phyloP scores from a whole-genome alignment of 2,329 filamentous ascomycete species.

The Lecanosticta acicola region DNA sequence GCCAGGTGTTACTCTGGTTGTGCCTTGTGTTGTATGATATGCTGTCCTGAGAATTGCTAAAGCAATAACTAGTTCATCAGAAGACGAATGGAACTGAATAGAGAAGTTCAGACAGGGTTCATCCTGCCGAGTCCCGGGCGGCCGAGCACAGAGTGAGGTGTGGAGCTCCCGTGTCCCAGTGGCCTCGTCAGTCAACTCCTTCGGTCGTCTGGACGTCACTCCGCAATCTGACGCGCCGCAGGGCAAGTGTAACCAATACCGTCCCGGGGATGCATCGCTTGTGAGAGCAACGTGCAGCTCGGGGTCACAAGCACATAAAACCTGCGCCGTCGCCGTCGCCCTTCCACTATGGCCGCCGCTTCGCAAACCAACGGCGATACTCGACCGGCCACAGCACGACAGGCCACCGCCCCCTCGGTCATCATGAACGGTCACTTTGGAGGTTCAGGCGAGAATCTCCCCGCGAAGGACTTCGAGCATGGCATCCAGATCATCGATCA shows the following conservation, averaged over 20 bases:
- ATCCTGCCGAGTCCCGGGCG: too few relatives aligned
- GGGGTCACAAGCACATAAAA: neutral
- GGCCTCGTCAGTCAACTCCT: neutral
- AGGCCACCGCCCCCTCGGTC: slow-evolving; percentile 31
- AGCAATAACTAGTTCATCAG: neutral
- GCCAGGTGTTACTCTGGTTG: neutral
- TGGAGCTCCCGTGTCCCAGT: too few relatives aligned
- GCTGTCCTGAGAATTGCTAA: too few relatives aligned
- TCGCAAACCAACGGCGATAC: neutral
- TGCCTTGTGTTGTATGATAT: too few relatives aligned
- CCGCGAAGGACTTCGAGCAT: slow-evolving; percentile 71
- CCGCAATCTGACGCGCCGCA: neutral
- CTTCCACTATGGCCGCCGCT: neutral
- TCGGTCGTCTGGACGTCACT: neutral
- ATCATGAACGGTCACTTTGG: slow-evolving; percentile 76
- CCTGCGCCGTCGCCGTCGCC: neutral
- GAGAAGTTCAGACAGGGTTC: too few relatives aligned
- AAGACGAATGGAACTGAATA: too few relatives aligned
- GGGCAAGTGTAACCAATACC: neutral
- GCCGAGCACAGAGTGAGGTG: too few relatives aligned
- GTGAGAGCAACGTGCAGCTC: neutral
- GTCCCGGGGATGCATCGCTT: neutral
- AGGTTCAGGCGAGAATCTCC: slow-evolving; percentile 59
- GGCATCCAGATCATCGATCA: slow-evolving; percentile 96
- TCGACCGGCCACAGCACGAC: slow-evolving; percentile 18